These are phyloP conservation scores for Podosphaera fusca DNA, from an alignment of 2,329 filamentous ascomycete genomes.

Conservation along the genomic window DNA sequence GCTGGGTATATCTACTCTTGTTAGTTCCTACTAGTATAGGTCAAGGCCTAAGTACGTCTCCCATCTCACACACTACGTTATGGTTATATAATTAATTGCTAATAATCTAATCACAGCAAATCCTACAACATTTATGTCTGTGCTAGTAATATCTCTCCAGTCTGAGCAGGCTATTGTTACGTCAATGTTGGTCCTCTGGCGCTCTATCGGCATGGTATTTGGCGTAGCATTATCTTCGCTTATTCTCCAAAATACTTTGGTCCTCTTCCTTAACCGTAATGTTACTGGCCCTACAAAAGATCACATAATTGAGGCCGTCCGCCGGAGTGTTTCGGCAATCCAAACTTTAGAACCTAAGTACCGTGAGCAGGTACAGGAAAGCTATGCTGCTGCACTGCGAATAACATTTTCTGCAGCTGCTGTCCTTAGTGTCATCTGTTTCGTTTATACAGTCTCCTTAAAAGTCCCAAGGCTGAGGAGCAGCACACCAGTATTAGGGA, in stretches of 20 bases:
- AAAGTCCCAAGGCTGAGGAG: constrained; percentile 26
- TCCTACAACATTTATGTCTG: constrained; percentile 37
- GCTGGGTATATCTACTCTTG: constrained; percentile 29
- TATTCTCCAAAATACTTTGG: constrained; percentile 48
- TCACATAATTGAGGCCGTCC: constrained; percentile 27
- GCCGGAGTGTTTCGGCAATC: constrained; percentile 31
- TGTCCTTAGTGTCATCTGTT: constrained; percentile 24
- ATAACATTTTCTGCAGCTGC: constrained; percentile 22
- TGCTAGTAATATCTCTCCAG: constrained; percentile 35
- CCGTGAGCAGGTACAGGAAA: constrained; percentile 28
- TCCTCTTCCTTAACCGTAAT: constrained; percentile 30
- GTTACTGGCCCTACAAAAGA: constrained; percentile 36
- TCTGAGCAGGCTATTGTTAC: constrained; percentile 45
- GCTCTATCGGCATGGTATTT: constrained; percentile 46
- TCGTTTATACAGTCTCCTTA: constrained; percentile 26
- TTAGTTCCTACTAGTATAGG: constrained; percentile 33
- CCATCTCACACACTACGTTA: neutral
- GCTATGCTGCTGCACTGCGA: constrained; percentile 28
- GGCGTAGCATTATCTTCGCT: constrained; percentile 51
- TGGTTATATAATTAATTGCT: neutral
- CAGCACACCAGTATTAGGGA: no score
- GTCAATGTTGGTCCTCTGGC: constrained; percentile 47
- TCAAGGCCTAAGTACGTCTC: constrained; percentile 26
- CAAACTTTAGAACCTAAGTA: constrained; percentile 21
- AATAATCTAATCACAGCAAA: constrained; percentile 19